These are phyloP conservation scores for Boletus vinaceobasis DNA, from an alignment of 768 basidiomycete species.

Conservation along the genomic window DNA sequence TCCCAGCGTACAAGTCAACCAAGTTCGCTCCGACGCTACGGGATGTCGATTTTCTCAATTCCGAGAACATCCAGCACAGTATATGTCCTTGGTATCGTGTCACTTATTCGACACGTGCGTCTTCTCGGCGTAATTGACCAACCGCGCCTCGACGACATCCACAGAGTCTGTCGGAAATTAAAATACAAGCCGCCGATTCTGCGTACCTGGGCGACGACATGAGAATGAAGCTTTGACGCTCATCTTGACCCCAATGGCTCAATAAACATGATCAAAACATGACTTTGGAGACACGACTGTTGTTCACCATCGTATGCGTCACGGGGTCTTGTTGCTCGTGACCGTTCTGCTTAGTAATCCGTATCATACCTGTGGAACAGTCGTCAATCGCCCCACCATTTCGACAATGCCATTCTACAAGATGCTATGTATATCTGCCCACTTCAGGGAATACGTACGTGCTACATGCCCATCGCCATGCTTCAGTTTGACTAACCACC, in stretches of 20 bases:
- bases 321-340: not conserved
- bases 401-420: conserved; percentile 80
- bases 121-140: conserved; percentile 2
- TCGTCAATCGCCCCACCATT: not conserved
- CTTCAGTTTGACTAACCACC: not conserved
- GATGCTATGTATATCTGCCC: conserved; percentile 78
- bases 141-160: conserved; percentile 3
- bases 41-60: not conserved
- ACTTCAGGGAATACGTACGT: conserved; percentile 71
- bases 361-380: not conserved
- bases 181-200: conserved; percentile 13
- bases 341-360: conserved; percentile 19
- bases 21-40: not conserved
- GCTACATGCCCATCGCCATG: not conserved
- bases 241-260: not conserved
- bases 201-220: not conserved
- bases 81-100: not conserved
- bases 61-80: not conserved
- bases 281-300: not conserved
- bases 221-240: not conserved
- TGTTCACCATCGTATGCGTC: not conserved
- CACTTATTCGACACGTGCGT: conserved; percentile 2
- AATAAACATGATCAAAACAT: not conserved
- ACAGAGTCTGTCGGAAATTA: conserved; percentile 25
- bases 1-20: not conserved